These are phyloP conservation scores for Dissophora globulifera DNA, from an alignment of 192 early-diverging fungal genomes.

Conservation along the genomic window DNA sequence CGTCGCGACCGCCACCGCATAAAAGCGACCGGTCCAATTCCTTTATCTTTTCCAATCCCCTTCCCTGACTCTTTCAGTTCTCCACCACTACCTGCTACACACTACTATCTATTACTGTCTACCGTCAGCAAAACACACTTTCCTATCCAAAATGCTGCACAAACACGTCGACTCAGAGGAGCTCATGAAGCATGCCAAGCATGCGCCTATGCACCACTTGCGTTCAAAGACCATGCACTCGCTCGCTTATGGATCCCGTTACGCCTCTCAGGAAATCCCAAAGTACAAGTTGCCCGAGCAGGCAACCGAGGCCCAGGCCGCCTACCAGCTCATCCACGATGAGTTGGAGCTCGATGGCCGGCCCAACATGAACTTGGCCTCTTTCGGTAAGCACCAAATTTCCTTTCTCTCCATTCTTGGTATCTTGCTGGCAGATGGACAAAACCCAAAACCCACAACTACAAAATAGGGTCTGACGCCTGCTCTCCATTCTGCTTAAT, in stretches of 20 bases:
- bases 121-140: too few species aligned
- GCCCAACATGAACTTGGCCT: slow-evolving; percentile 80
- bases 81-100: too few species aligned
- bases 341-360: slow-evolving; percentile 82
- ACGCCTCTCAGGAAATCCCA: slow-evolving; percentile 56
- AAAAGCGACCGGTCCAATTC: too few species aligned
- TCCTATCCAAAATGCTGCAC: slow-evolving; percentile 29
- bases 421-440: not conserved
- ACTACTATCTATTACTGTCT: too few species aligned
- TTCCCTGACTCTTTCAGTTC: too few species aligned
- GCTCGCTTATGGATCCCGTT: slow-evolving; percentile 60
- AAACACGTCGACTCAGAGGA: slow-evolving; percentile 51
- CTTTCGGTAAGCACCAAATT: slow-evolving; percentile 48
- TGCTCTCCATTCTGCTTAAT: slow-evolving; percentile 62
- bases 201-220: not conserved
- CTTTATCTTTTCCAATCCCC: too few species aligned
- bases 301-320: slow-evolving; percentile 59
- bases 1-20: too few species aligned
- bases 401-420: not conserved
- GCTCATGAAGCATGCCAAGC: slow-evolving; percentile 17
- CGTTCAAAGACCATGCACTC: slow-evolving; percentile 1
- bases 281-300: slow-evolving; percentile 54
- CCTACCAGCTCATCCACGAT: slow-evolving; percentile 82
- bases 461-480: too few species aligned
- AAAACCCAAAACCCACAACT: not conserved